Conservation (phyloP, 495 filamentous ascomycete genomes). For the Penicillium tannophilum region DNA sequence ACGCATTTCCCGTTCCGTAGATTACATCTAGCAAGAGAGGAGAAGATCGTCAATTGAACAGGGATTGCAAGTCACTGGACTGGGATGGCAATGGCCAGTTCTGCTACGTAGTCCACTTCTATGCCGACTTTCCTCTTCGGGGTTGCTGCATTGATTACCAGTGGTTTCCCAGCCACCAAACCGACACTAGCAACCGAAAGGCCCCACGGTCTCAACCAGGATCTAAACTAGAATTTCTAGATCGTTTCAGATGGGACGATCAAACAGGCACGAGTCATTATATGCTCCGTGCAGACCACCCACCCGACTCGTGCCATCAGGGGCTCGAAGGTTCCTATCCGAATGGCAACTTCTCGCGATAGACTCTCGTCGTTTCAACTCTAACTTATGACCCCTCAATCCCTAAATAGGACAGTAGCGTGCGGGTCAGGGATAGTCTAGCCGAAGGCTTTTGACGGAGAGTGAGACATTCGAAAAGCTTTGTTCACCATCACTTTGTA, state of each 20-base stretch:
- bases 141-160: constrained; percentile 17
- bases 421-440: background rate
- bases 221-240: constrained; percentile 35
- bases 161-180: constrained; percentile 15
- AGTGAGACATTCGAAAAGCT: constrained; percentile 1
- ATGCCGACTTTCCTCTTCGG: constrained; percentile 13
- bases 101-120: background rate
- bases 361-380: background rate
- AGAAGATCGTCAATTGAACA: constrained; percentile 15
- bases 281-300: constrained; percentile 21
- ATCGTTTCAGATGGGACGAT: constrained; percentile 46
- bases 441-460: constrained; percentile 2
- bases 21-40: background rate
- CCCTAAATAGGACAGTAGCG: constrained; percentile 6
- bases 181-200: background rate
- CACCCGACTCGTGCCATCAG: background rate
- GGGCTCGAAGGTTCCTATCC: constrained; percentile 20
- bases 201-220: constrained; percentile 1
- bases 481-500: background rate
- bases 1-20: background rate
- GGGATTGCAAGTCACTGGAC: constrained; percentile 2
- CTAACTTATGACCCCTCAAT: background rate
- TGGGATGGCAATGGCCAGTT: background rate
- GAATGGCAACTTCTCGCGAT: constrained; percentile 15
- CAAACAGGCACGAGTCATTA: constrained; percentile 29